Conservation (phyloP, 352 stramenopile genomes). For the Pythium dissotocum region DNA sequence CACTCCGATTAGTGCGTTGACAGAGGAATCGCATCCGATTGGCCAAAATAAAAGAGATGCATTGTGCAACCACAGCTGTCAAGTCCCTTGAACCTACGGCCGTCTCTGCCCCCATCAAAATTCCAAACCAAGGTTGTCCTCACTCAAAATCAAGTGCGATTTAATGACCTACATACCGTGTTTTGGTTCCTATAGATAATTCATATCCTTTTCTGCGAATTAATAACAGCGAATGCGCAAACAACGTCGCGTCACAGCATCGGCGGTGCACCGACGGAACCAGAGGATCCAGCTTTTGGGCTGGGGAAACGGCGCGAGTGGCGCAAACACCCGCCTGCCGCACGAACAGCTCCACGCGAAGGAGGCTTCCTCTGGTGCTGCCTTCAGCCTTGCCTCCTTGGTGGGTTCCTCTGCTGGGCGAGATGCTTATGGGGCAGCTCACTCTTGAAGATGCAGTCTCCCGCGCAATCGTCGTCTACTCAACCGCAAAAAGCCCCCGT, state of each 20-base stretch:
- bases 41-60: not conserved
- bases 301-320: slow-evolving; percentile 8
- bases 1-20: slow-evolving; percentile 5
- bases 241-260: slow-evolving; percentile 18
- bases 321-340: slow-evolving; percentile 24
- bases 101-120: not conserved
- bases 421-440: not conserved
- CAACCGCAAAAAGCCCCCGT: not conserved
- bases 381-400: not conserved
- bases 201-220: slow-evolving; percentile 3
- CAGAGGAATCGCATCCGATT: not conserved
- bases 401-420: not conserved
- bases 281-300: slow-evolving; percentile 8
- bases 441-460: slow-evolving; percentile 31
- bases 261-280: slow-evolving; percentile 23
- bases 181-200: not conserved
- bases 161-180: too few relatives aligned
- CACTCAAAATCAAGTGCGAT: not conserved
- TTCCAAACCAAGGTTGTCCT: slow-evolving; percentile 14
- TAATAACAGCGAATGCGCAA: slow-evolving; percentile 21
- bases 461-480: slow-evolving; percentile 9
- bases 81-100: not conserved
- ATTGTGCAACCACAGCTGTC: slow-evolving; percentile 12
- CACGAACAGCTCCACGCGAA: not conserved
- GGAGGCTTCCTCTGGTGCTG: not conserved